Conservation (phyloP, 306 rosid species). For the Medicago lupulina region DNA sequence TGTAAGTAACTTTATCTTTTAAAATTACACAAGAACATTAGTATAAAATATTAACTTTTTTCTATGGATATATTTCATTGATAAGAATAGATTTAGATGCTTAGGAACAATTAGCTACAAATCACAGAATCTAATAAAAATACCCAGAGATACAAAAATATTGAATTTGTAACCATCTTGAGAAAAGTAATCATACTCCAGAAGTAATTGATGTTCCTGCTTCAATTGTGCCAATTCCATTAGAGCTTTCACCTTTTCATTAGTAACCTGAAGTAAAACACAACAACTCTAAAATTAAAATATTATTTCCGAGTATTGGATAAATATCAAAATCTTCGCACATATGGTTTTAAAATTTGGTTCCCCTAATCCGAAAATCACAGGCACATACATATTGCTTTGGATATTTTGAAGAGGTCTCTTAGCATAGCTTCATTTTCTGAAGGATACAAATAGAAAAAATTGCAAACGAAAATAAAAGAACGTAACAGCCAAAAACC, state of each 20-base stretch:
- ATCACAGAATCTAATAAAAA: slow-evolving; percentile 19
- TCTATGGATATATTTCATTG: slow-evolving; percentile 2
- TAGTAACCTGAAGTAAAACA: slow-evolving; percentile 75
- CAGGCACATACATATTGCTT: slow-evolving; percentile 32
- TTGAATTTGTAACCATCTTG: slow-evolving; percentile 33
- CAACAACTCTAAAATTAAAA: slow-evolving; percentile 37
- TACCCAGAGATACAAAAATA: slow-evolving; percentile 24
- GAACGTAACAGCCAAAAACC: slow-evolving; percentile 13
- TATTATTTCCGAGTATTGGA: slow-evolving; percentile 7
- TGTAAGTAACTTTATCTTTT: slow-evolving; percentile 22
- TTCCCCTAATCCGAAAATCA: slow-evolving; percentile 30
- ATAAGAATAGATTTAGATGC: slow-evolving; percentile 28
- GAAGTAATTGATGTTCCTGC: slow-evolving; percentile 78
- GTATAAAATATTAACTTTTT: background rate
- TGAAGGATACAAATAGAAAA: slow-evolving; percentile 22
- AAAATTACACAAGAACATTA: slow-evolving; percentile 24
- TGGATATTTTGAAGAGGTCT: slow-evolving; percentile 32
- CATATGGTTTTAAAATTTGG: slow-evolving; percentile 21
- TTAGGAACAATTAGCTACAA: slow-evolving; percentile 9
- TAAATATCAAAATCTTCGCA: slow-evolving; percentile 28
- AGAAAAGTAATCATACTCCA: slow-evolving; percentile 65
- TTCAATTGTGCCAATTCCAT: slow-evolving; percentile 86
- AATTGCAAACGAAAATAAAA: slow-evolving; percentile 12
- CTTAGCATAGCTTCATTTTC: slow-evolving; percentile 23
- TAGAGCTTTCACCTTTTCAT: slow-evolving; percentile 93